Evolutionary conservation across 371 early-diverging fungal genomes (phyloP), one percentile per base, ranked within the genome.

Genomic region (Mucor velutinosus): DNA sequence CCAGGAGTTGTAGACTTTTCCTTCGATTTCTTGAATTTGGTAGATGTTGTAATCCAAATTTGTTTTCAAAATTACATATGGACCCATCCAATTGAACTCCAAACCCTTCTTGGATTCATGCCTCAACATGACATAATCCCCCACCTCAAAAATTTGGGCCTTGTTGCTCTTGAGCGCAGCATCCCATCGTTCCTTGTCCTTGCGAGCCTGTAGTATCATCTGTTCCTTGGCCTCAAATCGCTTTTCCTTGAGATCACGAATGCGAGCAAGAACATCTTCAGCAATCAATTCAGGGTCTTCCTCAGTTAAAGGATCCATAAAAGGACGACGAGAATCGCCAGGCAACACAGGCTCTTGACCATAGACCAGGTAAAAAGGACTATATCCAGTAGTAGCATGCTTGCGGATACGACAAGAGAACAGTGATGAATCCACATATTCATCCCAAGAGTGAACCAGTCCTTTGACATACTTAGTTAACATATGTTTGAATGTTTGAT

Each of bases 111-210:
- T 64, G 15, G 17, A 49, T 41, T 64, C 57, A 32, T 64, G 30
- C 23, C 56, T n/a, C 17, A 58, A 14, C 6, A 56, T 43, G 2
- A 66, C 66, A 21, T 39, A 59, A 23, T 66, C 60, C 53, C 56
- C 60, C 7, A 60, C n/a, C 12, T 51, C 41, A 30, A 59, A 65
- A 7, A 35, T 35, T 15, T 55, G 67, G 4, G 17, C 10, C 7
- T 25, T 45, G 41, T 47, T 25, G 10, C 53, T 53, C 41, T 68
- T 68, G 0, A 72, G 23, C 3, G 43, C 19, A 14, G 62, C 61
- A 56, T 72, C 69, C 76, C 70, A 72, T 3, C 64, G 30, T 14
- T 37, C 69, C 49, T 73, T 72, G 53, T 76, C 76, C 19, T 60
- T 41, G 5, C 29, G 7, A 4, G 37, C 45, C 30, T 58, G 45